These are phyloP conservation scores for Talaromyces marneffei DNA, from an alignment of 2,329 filamentous ascomycete genomes.

Conservation along the genomic window DNA sequence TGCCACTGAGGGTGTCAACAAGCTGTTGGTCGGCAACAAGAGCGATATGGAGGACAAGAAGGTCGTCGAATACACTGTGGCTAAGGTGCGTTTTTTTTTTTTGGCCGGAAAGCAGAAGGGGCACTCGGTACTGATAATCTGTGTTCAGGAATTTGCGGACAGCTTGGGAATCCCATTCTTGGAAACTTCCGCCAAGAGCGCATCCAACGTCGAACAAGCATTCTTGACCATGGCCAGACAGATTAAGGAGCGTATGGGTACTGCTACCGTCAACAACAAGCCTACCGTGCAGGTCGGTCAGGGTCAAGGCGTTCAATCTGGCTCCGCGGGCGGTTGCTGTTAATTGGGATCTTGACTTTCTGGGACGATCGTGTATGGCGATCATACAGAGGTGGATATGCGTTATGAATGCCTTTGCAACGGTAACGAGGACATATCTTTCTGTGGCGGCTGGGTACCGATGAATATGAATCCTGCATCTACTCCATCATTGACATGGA, in stretches of 20 bases:
- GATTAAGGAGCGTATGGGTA: conserved; percentile 99
- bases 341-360: conserved; percentile 47
- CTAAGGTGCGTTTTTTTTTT: conserved; percentile 74
- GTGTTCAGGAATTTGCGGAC: conserved; percentile 85
- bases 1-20: conserved; percentile 98
- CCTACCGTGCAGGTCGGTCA: conserved; percentile 93
- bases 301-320: conserved; percentile 87
- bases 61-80: conserved; percentile 98
- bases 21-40: conserved; percentile 99
- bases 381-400: conserved; percentile 3
- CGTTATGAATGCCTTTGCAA: conserved; percentile 20
- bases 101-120: no score
- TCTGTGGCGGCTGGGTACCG: conserved; percentile 16
- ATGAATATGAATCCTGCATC: neutral
- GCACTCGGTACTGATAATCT: conserved; percentile 5
- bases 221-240: conserved; percentile 99
- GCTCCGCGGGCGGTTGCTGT: conserved; percentile 82
- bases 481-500: neutral
- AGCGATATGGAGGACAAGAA: conserved; percentile 99
- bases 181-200: conserved; percentile 99
- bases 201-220: conserved; percentile 98
- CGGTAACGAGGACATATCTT: conserved; percentile 5
- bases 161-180: conserved; percentile 98
- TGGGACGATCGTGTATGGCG: neutral
- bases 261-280: conserved; percentile 95